Conservation (phyloP, 805 yeast genomes). For the Saccharomycopsis babjevae region DNA sequence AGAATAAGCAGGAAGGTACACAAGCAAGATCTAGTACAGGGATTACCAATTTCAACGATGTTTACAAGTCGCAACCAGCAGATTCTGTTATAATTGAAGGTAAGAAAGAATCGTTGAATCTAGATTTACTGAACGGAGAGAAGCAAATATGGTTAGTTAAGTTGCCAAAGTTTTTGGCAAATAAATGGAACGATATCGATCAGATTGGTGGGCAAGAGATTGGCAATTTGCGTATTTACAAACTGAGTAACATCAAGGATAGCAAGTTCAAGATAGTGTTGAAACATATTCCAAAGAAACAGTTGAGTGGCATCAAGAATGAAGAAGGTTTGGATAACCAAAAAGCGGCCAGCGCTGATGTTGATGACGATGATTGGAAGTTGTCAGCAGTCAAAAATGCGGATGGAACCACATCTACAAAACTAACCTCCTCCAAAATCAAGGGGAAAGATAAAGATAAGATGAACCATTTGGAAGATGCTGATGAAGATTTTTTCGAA, state of each 20-base stretch:
- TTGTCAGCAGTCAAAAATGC: neutral
- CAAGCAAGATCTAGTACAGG: neutral
- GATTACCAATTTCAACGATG: conserved; percentile 13
- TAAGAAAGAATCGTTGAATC: conserved; percentile 58
- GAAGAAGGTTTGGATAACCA: neutral
- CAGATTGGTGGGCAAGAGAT: conserved; percentile 61
- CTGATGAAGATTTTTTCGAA: conserved; percentile 28
- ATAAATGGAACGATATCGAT: conserved; percentile 61
- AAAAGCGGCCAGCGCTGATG: neutral
- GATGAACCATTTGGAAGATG: neutral
- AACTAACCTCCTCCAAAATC: neutral
- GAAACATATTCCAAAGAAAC: conserved; percentile 26
- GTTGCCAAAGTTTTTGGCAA: conserved; percentile 78
- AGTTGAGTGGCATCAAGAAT: neutral
- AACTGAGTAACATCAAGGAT: conserved; percentile 28
- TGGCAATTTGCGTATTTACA: conserved; percentile 70
- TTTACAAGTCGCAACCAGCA: conserved; percentile 18
- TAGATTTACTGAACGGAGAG: conserved; percentile 50
- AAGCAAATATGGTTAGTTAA: conserved; percentile 89
- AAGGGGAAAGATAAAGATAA: neutral
- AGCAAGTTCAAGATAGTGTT: conserved; percentile 48
- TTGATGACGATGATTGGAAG: neutral
- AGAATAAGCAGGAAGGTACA: neutral
- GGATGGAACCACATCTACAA: neutral
- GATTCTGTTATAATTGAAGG: conserved; percentile 20